These are phyloP conservation scores for Eimeria tenella DNA, from an alignment of 169 alveolate species.

Conservation along the genomic window DNA sequence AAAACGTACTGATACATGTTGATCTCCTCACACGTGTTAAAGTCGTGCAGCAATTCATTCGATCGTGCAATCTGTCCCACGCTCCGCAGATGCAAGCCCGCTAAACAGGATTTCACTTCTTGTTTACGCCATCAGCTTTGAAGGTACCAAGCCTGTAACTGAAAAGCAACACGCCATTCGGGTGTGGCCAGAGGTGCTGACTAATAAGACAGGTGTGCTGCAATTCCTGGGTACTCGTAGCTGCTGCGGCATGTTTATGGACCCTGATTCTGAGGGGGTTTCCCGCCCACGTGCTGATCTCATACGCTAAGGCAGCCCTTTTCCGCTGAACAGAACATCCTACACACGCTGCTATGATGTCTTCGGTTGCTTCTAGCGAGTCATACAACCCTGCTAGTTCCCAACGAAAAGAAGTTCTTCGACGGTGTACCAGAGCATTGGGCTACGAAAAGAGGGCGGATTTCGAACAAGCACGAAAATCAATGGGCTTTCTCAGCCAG, in stretches of 20 bases:
- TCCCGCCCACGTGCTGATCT: not conserved
- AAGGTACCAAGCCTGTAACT: not conserved
- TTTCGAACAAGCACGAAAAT: not conserved
- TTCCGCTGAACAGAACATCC: not conserved
- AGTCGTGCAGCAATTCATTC: not conserved
- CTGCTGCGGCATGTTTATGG: not conserved
- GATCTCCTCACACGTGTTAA: not conserved
- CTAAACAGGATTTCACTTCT: not conserved
- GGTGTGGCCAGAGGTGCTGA: not conserved
- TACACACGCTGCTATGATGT: not conserved
- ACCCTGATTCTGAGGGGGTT: not conserved
- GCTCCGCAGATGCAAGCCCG: not conserved
- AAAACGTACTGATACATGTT: not conserved
- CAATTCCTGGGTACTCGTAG: not conserved
- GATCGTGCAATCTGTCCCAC: not conserved
- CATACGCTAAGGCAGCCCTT: not conserved
- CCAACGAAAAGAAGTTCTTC: not conserved
- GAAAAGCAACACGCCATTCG: not conserved
- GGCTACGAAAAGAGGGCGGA: not conserved
- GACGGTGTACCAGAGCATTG: not conserved
- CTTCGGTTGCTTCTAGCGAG: not conserved
- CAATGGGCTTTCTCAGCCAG: not conserved
- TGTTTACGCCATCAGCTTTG: not conserved
- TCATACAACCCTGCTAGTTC: not conserved
- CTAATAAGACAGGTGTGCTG: not conserved